Evolutionary conservation across 2,329 filamentous ascomycete species (phyloP).

Genomic region (Podosphaera leucotricha): DNA sequence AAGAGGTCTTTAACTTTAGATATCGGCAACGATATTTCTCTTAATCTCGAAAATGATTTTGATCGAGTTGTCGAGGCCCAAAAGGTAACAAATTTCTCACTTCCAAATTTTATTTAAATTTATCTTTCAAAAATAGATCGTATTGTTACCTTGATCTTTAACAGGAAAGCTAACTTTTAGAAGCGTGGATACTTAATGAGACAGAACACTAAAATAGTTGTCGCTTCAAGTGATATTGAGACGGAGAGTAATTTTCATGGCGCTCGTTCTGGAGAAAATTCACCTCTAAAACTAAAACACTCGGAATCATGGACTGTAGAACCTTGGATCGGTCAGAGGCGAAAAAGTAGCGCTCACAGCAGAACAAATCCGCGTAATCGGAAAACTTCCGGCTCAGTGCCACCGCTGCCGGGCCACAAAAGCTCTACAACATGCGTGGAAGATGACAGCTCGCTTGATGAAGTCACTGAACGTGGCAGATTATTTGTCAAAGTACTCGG

Average conservation of each 20-base stretch:
- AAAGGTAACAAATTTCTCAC: conserved; percentile 46
- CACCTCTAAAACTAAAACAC: conserved; percentile 50
- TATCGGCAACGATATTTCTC: conserved; percentile 49
- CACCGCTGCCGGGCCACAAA: conserved; percentile 69
- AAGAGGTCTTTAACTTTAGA: conserved; percentile 64
- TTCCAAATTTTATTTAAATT: conserved; percentile 10
- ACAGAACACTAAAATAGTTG: conserved; percentile 90
- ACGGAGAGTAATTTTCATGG: conserved; percentile 31
- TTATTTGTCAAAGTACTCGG: conserved; percentile 98
- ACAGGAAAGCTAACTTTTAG: conserved; percentile 38
- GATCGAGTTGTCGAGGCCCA: conserved; percentile 85
- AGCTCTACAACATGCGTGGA: conserved; percentile 45
- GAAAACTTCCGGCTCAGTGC: conserved; percentile 32
- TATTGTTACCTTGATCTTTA: conserved; percentile 9
- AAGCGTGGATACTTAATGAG: conserved; percentile 98
- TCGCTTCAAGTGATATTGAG: conserved; percentile 51
- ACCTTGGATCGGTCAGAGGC: conserved; percentile 71
- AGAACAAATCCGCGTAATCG: conserved; percentile 22
- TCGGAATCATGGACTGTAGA: conserved; percentile 91
- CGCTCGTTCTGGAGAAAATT: conserved; percentile 39
- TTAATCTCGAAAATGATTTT: conserved; percentile 79
- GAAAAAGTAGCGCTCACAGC: conserved; percentile 43
- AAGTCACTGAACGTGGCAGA: conserved; percentile 67
- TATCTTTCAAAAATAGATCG: conserved; percentile 22
- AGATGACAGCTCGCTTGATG: conserved; percentile 37